phyloP scores from a whole-genome alignment of 768 basidiomycete species.

The Naganishia vishniacii region DNA sequence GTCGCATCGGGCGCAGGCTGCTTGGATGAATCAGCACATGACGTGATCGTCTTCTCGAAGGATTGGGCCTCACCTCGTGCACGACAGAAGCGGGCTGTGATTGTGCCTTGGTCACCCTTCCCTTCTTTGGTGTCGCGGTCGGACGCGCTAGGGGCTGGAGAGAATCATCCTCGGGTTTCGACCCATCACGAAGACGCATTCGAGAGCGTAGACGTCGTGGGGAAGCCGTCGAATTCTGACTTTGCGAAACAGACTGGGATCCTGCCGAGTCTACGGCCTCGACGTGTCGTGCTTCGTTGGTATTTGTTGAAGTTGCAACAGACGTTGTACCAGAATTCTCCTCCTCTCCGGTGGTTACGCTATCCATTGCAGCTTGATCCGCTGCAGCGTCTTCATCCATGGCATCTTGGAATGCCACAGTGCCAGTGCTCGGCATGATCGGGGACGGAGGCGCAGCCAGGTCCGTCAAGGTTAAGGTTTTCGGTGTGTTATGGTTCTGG shows the following conservation, averaged over 20 bases:
- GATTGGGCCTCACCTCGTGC: not conserved
- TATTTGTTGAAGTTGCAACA: not conserved
- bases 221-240: not conserved
- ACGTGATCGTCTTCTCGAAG: too few relatives aligned
- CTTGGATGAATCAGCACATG: too few relatives aligned
- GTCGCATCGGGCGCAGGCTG: too few relatives aligned
- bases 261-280: not conserved
- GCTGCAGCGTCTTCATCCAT: conserved; percentile 15
- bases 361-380: conserved; percentile 12
- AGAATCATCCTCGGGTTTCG: not conserved
- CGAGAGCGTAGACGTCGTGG: conserved; percentile 9
- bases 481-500: not conserved
- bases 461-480: not conserved
- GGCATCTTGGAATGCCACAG: conserved; percentile 10
- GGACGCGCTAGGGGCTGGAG: not conserved
- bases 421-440: conserved; percentile 9
- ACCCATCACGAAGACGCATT: conserved; percentile 1
- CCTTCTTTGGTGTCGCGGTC: not conserved
- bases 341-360: not conserved
- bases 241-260: conserved; percentile 3
- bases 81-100: not conserved
- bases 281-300: not conserved
- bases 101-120: not conserved
- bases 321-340: not conserved
- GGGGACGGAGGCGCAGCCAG: conserved; percentile 7